phyloP scores from a whole-genome alignment of 257 asterid species.

The Coffea eugenioides region DNA sequence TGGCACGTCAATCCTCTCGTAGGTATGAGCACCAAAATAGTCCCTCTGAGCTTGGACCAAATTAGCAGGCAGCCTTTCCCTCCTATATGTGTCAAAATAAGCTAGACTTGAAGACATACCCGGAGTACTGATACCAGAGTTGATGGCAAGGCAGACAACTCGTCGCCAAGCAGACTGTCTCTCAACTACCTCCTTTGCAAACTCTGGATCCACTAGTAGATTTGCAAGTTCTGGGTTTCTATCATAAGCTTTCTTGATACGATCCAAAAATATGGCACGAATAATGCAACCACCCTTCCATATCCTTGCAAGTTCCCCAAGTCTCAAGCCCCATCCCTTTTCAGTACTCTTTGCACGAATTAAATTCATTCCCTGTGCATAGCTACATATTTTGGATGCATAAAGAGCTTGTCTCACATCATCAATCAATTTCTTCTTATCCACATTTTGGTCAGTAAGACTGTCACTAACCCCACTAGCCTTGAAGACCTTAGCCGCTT shows the following conservation, averaged over 20 bases:
- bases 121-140: slow-evolving; percentile 87
- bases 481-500: slow-evolving; percentile 84
- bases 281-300: slow-evolving; percentile 99
- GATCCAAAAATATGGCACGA: slow-evolving; percentile 92
- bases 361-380: slow-evolving; percentile 95
- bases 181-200: slow-evolving; percentile 79
- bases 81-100: slow-evolving; percentile 79
- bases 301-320: slow-evolving; percentile 93
- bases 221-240: slow-evolving; percentile 79
- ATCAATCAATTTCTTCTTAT: slow-evolving; percentile 62
- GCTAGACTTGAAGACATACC: slow-evolving; percentile 98
- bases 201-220: slow-evolving; percentile 91
- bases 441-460: slow-evolving; percentile 55
- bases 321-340: slow-evolving; percentile 80
- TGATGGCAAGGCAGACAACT: slow-evolving; percentile 80
- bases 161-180: slow-evolving; percentile 94
- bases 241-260: slow-evolving; percentile 91
- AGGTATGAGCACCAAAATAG: slow-evolving; percentile 95
- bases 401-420: slow-evolving; percentile 88
- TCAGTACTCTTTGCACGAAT: slow-evolving; percentile 89
- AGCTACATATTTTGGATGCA: slow-evolving; percentile 87
- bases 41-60: slow-evolving; percentile 96
- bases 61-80: slow-evolving; percentile 88
- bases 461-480: slow-evolving; percentile 60
- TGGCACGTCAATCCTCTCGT: slow-evolving; percentile 71